phyloP scores from a whole-genome alignment of 2,329 filamentous ascomycete species.

The Beauveria medogensis region DNA sequence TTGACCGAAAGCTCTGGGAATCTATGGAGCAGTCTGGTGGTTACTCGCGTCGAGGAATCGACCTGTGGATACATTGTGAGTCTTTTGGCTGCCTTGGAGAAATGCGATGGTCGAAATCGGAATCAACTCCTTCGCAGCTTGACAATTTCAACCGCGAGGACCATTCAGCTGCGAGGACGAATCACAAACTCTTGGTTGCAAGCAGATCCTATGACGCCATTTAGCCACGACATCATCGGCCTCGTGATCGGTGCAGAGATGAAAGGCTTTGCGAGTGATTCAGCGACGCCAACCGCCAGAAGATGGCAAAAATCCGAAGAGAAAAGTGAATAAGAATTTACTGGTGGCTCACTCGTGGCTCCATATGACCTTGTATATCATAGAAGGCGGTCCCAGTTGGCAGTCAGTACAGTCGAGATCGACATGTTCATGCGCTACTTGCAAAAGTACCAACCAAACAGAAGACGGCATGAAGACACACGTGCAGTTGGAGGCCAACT shows the following conservation, averaged over 20 bases:
- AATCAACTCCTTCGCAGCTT: neutral
- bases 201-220: slow-evolving; percentile 23
- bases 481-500: neutral
- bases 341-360: neutral
- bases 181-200: slow-evolving; percentile 25
- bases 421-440: neutral
- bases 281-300: neutral
- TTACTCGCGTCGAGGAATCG: neutral
- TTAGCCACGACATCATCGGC: slow-evolving; percentile 24
- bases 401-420: neutral
- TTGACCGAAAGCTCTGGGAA: neutral
- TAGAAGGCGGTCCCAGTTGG: neutral
- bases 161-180: neutral
- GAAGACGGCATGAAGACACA: neutral
- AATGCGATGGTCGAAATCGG: neutral
- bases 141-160: neutral
- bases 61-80: neutral
- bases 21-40: neutral
- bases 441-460: neutral
- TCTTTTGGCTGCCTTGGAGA: neutral
- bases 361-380: neutral
- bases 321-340: neutral
- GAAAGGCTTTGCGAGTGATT: slow-evolving; percentile 11
- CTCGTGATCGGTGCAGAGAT: slow-evolving; percentile 21
- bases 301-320: neutral